These are phyloP conservation scores for Paecilomyces sp. DNA, from an alignment of 2,329 filamentous ascomycete genomes.

Conservation along the genomic window DNA sequence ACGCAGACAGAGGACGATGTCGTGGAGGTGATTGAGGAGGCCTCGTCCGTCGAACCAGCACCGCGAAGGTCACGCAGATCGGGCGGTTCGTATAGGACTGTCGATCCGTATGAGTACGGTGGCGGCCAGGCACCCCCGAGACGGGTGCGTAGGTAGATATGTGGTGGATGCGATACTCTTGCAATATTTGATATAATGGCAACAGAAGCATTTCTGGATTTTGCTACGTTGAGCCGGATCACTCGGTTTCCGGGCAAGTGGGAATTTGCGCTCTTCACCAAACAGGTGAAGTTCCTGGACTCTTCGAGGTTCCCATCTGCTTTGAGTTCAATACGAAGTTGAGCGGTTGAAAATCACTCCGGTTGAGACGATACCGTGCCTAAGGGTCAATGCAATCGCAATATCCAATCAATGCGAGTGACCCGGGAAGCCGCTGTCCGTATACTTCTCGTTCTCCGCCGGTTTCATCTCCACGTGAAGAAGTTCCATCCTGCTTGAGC, in stretches of 20 bases:
- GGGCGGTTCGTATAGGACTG: slow-evolving; percentile 41
- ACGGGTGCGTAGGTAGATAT: slow-evolving; percentile 10
- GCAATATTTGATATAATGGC: background rate
- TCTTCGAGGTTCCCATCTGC: background rate
- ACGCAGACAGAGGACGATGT: slow-evolving; percentile 40
- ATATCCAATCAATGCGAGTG: too few relatives aligned
- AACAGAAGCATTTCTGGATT: background rate
- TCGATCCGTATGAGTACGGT: slow-evolving; percentile 35
- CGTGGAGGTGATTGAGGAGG: slow-evolving; percentile 54
- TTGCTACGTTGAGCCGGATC: background rate
- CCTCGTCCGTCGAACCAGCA: slow-evolving; percentile 30
- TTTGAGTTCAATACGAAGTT: background rate
- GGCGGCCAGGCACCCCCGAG: slow-evolving; percentile 18
- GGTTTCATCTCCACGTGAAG: too few relatives aligned
- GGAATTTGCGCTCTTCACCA: background rate
- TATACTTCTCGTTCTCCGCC: too few relatives aligned
- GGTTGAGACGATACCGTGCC: background rate
- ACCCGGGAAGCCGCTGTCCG: too few relatives aligned
- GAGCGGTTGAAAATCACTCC: background rate
- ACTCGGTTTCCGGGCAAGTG: background rate
- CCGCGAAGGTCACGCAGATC: slow-evolving; percentile 29
- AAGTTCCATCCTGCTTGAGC: too few relatives aligned
- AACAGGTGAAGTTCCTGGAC: background rate
- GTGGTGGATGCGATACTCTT: slow-evolving; percentile 1
- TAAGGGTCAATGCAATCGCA: background rate